phyloP scores from a whole-genome alignment of 495 filamentous ascomycete species.

The Clohesyomyces aquaticus region DNA sequence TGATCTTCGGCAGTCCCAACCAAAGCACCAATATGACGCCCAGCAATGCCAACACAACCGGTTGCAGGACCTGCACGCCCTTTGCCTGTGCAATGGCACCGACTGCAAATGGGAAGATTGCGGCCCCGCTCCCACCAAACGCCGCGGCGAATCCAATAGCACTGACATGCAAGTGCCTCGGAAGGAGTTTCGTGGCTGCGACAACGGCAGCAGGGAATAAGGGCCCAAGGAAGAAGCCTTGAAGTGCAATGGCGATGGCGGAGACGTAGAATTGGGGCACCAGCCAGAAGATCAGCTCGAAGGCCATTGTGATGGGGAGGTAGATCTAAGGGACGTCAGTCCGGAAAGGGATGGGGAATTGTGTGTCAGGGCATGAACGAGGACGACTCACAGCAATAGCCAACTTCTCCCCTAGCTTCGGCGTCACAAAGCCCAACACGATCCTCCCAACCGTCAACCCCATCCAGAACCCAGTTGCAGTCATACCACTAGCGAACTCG shows the following conservation, averaged over 20 bases:
- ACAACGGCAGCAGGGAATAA: conserved; percentile 77
- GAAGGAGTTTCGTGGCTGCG: conserved; percentile 79
- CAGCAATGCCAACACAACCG: conserved; percentile 71
- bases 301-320: conserved; percentile 48
- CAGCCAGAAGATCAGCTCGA: conserved; percentile 58
- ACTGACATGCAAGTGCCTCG: conserved; percentile 74
- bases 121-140: conserved; percentile 77
- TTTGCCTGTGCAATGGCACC: conserved; percentile 80
- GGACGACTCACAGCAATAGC: conserved; percentile 55
- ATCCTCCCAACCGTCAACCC: conserved; percentile 66
- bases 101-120: conserved; percentile 80
- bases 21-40: conserved; percentile 49
- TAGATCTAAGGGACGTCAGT: conserved; percentile 43
- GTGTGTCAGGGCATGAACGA: background rate
- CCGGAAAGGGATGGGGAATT: background rate
- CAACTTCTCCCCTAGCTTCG: conserved; percentile 62
- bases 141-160: conserved; percentile 84
- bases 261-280: conserved; percentile 74
- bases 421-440: conserved; percentile 65
- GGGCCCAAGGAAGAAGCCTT: conserved; percentile 70
- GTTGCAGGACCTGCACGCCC: conserved; percentile 79
- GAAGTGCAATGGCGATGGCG: conserved; percentile 66
- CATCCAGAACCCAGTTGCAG: conserved; percentile 68
- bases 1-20: conserved; percentile 50
- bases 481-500: conserved; percentile 64